A percentile compares a stretch with the other conserved stretches of the same genome.
Conservation (phyloP, 1,139 yeast genomes). For the Scheffersomyces lignicola region DNA sequence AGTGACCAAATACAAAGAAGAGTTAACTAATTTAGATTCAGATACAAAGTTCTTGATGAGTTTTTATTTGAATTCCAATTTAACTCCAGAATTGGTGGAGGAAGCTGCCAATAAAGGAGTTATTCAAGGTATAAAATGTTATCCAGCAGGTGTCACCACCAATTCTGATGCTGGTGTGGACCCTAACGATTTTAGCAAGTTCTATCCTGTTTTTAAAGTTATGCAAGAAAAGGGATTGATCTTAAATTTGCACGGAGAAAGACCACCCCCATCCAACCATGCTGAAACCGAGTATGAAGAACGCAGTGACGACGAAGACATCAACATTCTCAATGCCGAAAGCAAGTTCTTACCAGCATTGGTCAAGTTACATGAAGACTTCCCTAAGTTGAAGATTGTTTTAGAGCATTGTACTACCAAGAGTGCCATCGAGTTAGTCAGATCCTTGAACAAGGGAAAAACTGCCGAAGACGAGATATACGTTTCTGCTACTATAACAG, state of each 20-base stretch:
- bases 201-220: slow-evolving; percentile 85
- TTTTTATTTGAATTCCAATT: slow-evolving; percentile 70
- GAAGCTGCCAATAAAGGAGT: slow-evolving; percentile 74
- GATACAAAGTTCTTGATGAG: slow-evolving; percentile 89
- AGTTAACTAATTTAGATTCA: slow-evolving; percentile 70
- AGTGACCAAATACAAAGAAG: slow-evolving; percentile 67
- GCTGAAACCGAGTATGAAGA: slow-evolving; percentile 33
- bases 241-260: slow-evolving; percentile 92
- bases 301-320: slow-evolving; percentile 45
- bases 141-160: slow-evolving; percentile 98
- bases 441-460: slow-evolving; percentile 60
- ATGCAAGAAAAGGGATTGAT: slow-evolving; percentile 78
- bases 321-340: slow-evolving; percentile 93
- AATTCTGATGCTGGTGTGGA: slow-evolving; percentile 92
- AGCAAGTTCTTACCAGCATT: slow-evolving; percentile 91
- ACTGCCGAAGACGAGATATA: slow-evolving; percentile 42
- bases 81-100: slow-evolving; percentile 82
- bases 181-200: slow-evolving; percentile 83
- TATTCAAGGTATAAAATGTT: slow-evolving; percentile 86
- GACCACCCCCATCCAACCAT: slow-evolving; percentile 60
- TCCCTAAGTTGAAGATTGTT: slow-evolving; percentile 84
- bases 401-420: slow-evolving; percentile 94
- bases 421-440: slow-evolving; percentile 79
- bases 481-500: slow-evolving; percentile 93
- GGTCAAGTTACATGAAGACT: slow-evolving; percentile 70